Evolutionary conservation across 2,329 filamentous ascomycete genomes (phyloP), one percentile per base, ranked within the genome.

Genomic region (Xylariomycetidae sp.): DNA sequence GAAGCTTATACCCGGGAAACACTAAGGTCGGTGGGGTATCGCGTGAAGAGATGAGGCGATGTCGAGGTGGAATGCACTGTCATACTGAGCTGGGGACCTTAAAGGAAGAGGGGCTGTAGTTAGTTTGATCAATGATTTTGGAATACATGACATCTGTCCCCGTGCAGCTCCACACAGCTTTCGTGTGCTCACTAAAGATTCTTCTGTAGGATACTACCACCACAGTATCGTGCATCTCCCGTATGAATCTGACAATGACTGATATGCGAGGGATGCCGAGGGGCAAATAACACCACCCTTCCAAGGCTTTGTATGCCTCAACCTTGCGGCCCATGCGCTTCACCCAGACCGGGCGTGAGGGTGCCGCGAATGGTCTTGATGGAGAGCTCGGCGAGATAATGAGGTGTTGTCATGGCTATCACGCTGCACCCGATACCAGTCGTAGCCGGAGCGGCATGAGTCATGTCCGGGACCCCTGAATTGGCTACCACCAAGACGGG

Each of bases 331-430:
- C 58, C 26, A 62, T 60, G 32, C 61, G 63, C 50, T 67, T 60
- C 12, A 67, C 51, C 63, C 62, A 67, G 20, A 61, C 51, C 5
- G 63, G 63, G 11, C 6, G 74, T 73, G 3, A 77, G 66, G 16
- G 75, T 61, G 45, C 77, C 77, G 46, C 78, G 68, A 33, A 70
- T 76, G 3, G 69, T 70, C 1, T 76, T 67, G 44, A 75, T 66
- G 0, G 77, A 75, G 34, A 74, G 70, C 50, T 82, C 79, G 8
- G 77, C 72, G 37, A 80, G 77, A 50, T 82, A 82, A 20, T 77
- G 69, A 3, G 77, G 79, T 3, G 82, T 72, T 5, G 70, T 73
- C 48, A 73, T 75, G 7, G 67, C 72, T 48, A 77, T 64, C 25
- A 73, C 53, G n/a, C 74, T 75, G 28, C 75, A 67, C 14, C 72